These are phyloP conservation scores for Gremmenia infestans DNA, from an alignment of 2,329 filamentous ascomycete species.

Conservation along the genomic window DNA sequence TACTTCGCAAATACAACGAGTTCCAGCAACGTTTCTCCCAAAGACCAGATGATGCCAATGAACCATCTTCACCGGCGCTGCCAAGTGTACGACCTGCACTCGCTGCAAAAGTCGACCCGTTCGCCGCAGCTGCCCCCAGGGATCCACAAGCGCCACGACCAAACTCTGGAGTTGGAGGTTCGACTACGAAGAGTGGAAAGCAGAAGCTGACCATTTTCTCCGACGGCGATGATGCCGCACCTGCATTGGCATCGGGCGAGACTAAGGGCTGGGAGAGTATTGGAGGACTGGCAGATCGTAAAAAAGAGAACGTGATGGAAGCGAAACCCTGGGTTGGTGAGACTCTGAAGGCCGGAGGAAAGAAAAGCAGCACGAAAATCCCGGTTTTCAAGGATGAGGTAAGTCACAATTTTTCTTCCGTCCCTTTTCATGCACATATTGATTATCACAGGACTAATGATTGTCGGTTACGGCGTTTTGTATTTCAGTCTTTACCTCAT, in stretches of 20 bases:
- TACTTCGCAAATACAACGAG: slow-evolving; percentile 86
- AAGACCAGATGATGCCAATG: slow-evolving; percentile 54
- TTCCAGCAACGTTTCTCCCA: slow-evolving; percentile 78
- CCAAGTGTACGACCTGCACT: slow-evolving; percentile 78
- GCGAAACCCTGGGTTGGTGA: slow-evolving; percentile 89
- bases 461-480: slow-evolving; percentile 46
- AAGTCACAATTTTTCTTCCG: slow-evolving; percentile 45
- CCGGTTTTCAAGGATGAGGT: slow-evolving; percentile 94
- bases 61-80: slow-evolving; percentile 80
- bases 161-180: slow-evolving; percentile 42
- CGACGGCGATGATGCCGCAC: slow-evolving; percentile 59
- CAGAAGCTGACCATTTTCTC: slow-evolving; percentile 90
- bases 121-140: slow-evolving; percentile 49
- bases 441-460: slow-evolving; percentile 96
- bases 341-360: slow-evolving; percentile 81
- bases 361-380: slow-evolving; percentile 78
- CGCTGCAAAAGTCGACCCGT: slow-evolving; percentile 81
- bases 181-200: slow-evolving; percentile 59
- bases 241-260: slow-evolving; percentile 48
- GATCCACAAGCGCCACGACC: slow-evolving; percentile 63
- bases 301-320: slow-evolving; percentile 88
- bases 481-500: slow-evolving; percentile 56
- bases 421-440: slow-evolving; percentile 56
- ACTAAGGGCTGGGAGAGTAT: slow-evolving; percentile 89
- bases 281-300: slow-evolving; percentile 77